phyloP scores from a whole-genome alignment of 495 filamentous ascomycete genomes.

The Rusavskia elegans region DNA sequence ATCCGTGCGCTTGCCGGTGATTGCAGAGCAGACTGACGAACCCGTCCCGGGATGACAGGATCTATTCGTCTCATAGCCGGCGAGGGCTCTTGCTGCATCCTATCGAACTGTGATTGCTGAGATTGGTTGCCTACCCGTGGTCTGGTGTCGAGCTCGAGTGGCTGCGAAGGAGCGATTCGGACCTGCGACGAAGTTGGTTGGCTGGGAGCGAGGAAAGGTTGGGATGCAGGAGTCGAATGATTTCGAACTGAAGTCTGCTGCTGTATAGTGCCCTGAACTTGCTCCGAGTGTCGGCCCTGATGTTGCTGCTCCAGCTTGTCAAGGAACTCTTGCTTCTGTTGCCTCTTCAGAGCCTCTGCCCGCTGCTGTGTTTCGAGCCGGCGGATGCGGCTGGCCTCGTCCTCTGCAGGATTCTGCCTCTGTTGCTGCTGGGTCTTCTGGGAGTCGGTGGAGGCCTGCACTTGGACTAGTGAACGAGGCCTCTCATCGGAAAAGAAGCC shows the following conservation, averaged over 20 bases:
- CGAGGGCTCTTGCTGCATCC: constrained; percentile 1
- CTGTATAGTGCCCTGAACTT: neutral
- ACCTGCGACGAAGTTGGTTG: constrained; percentile 1
- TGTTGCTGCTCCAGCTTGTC: neutral
- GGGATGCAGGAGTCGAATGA: neutral
- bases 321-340: neutral
- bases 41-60: neutral
- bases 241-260: neutral
- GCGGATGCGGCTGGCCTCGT: neutral
- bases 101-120: constrained; percentile 5
- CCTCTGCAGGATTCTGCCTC: neutral
- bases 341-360: neutral
- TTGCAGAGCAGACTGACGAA: constrained; percentile 5
- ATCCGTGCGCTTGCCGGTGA: constrained; percentile 16
- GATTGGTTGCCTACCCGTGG: neutral
- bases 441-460: constrained; percentile 6
- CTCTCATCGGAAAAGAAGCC: constrained; percentile 2
- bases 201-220: neutral
- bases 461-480: constrained; percentile 5
- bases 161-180: constrained; percentile 3
- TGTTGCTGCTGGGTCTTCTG: constrained; percentile 6
- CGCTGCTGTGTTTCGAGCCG: neutral
- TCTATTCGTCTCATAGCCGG: constrained; percentile 5
- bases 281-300: neutral
- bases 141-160: neutral